These are phyloP conservation scores for Aspergillus transmontanensis DNA, from an alignment of 2,329 filamentous ascomycete genomes.

Conservation along the genomic window DNA sequence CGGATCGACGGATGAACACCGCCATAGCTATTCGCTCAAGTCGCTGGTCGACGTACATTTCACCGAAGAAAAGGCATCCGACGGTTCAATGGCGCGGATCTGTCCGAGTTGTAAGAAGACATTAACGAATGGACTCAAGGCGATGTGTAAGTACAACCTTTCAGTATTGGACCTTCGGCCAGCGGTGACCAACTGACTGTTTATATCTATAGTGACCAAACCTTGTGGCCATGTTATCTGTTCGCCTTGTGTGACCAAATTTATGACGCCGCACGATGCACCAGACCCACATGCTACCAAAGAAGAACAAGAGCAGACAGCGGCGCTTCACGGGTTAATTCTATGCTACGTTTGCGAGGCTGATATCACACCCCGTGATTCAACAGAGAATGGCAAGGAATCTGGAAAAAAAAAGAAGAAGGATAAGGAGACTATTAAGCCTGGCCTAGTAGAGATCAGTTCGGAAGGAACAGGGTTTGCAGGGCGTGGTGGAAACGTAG, in stretches of 20 bases:
- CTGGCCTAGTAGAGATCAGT: conserved; percentile 76
- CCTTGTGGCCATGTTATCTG: conserved; percentile 93
- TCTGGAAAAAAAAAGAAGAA: conserved; percentile 37
- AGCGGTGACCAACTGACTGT: conserved; percentile 8
- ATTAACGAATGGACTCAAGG: conserved; percentile 79
- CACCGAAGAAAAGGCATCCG: conserved; percentile 65
- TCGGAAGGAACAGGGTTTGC: conserved; percentile 93
- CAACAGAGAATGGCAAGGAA: conserved; percentile 20
- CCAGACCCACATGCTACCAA: conserved; percentile 63
- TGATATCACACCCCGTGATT: conserved; percentile 61
- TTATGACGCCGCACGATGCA: conserved; percentile 65
- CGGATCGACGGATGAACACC: conserved; percentile 65
- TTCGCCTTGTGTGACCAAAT: conserved; percentile 78
- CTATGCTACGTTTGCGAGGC: conserved; percentile 86
- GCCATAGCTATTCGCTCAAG: conserved; percentile 78
- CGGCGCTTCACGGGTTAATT: conserved; percentile 48
- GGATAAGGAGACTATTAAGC: conserved; percentile 60
- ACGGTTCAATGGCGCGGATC: conserved; percentile 52
- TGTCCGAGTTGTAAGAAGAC: conserved; percentile 87
- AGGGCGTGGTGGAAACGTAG: conserved; percentile 78
- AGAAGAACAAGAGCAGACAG: conserved; percentile 47
- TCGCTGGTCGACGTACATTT: conserved; percentile 76
- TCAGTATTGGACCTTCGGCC: background rate
- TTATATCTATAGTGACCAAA: conserved; percentile 61
- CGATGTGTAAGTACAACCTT: conserved; percentile 56